Evolutionary conservation across 768 basidiomycete genomes (phyloP), one percentile per base, ranked within the genome.

Genomic region (Pleurotus salmoneostramineus): DNA sequence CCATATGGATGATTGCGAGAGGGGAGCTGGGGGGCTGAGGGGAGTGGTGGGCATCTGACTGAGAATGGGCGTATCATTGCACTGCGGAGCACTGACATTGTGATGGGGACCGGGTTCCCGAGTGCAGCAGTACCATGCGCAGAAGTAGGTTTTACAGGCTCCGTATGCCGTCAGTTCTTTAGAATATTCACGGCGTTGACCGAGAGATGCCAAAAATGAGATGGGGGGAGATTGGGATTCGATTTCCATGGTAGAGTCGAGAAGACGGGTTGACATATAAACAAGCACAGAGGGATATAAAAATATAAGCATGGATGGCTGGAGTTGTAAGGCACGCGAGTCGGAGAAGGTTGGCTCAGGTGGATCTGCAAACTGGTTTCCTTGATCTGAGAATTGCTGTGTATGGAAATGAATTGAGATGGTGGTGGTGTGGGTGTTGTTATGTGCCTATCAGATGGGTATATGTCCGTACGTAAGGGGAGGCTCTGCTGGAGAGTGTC

Each of bases 391-490:
- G 32, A 17, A 36, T 33, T 52, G 37, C 50, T 34, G 34, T 35
- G 35, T 52, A 52, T 34, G 35, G 50, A 35, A 52, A 15, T 52
- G 50, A 52, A 52, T 52, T 52, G 50, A 36, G 31, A n/a, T 46
- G 45, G 27, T 27, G 21, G 21, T 27, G 21, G 21, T 27, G 21
- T 27, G 21, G 21, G n/a, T 40, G 37, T 8, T 40, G 58, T 60
- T 43, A 42, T 34, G 63, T 63, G 57, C 65, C 63, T 63, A 66
- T 66, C 65, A 63, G 32, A 62, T 57, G 21, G 21, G 21, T 27
- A 27, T n/a, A 49, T 65, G 56, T 60, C 58, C 56, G 54, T 36
- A 62, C 61, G 61, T 60, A 62, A 60, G 49, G 21, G 21, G 21
- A 3, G 21, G 21, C 21, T 27, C n/a, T 50, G 48, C 37, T 52